Evolutionary conservation across 208 protist genomes (phyloP).

Genomic region (Leishmania aethiopica): DNA sequence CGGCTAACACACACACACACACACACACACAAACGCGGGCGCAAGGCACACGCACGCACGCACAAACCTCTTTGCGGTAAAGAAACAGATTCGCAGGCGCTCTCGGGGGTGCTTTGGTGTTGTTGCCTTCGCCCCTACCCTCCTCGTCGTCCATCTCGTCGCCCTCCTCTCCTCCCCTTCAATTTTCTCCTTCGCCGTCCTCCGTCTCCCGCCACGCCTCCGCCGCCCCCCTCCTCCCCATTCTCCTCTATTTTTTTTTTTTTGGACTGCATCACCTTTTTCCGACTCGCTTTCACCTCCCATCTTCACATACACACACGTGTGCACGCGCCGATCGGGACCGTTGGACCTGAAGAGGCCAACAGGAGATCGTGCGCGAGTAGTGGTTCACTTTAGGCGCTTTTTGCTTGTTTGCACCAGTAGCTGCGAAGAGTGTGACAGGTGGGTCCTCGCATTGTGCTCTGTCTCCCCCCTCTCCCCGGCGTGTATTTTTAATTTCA

Average conservation of each 20-base stretch:
- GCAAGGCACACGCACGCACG: neutral
- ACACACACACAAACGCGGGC: slow-evolving; percentile 1
- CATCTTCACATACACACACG: neutral
- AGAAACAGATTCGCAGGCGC: neutral
- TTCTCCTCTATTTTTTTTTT: neutral
- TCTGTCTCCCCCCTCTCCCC: neutral
- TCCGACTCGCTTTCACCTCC: neutral
- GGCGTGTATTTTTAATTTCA: neutral
- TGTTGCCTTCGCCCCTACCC: neutral
- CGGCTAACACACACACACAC: neutral
- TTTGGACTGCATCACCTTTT: neutral
- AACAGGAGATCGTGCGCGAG: neutral
- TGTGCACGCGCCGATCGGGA: neutral
- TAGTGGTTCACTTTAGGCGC: neutral
- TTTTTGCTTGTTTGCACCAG: neutral
- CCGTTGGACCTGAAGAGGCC: neutral
- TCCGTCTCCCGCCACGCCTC: neutral
- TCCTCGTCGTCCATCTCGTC: neutral
- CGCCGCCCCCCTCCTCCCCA: neutral
- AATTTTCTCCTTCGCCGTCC: neutral
- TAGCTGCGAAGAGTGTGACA: neutral
- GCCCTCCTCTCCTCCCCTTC: neutral
- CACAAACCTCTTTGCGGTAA: neutral
- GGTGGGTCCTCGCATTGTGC: neutral
- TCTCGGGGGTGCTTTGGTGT: neutral